Conservation (phyloP, 2,329 filamentous ascomycete genomes). For the Epichloe typhina region DNA sequence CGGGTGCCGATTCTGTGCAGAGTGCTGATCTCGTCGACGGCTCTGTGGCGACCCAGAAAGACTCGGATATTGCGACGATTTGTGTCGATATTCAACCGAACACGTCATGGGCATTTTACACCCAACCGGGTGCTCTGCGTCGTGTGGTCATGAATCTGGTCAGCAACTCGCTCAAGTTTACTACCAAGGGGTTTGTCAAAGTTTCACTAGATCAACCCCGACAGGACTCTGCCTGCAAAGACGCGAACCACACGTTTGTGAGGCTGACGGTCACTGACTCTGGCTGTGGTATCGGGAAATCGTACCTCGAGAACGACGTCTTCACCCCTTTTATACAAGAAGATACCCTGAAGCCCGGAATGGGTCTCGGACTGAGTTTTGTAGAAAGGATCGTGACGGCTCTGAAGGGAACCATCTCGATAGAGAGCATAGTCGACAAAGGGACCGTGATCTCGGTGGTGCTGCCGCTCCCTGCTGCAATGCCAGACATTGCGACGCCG, state of each 20-base stretch:
- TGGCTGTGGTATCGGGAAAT: conserved; percentile 50
- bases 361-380: conserved; percentile 52
- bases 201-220: conserved; percentile 12
- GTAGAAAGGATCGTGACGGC: conserved; percentile 46
- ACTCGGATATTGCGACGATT: conserved; percentile 14
- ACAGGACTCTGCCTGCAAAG: neutral
- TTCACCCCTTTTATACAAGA: conserved; percentile 58
- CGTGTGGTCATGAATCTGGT: conserved; percentile 51
- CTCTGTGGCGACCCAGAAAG: neutral
- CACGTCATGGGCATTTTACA: conserved; percentile 38
- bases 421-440: conserved; percentile 31
- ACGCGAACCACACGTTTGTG: conserved; percentile 10
- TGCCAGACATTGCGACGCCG: neutral
- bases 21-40: neutral
- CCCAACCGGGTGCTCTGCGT: conserved; percentile 36
- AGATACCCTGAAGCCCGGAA: conserved; percentile 43
- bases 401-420: conserved; percentile 44
- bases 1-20: neutral
- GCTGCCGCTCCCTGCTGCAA: conserved; percentile 14
- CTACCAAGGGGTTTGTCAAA: conserved; percentile 20
- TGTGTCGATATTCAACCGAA: conserved; percentile 27
- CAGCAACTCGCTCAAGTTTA: conserved; percentile 51
- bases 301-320: conserved; percentile 45
- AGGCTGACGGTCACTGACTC: conserved; percentile 45
- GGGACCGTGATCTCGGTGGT: conserved; percentile 25